Conservation (phyloP, 2,329 filamentous ascomycete genomes). For the Tolypocladium album region DNA sequence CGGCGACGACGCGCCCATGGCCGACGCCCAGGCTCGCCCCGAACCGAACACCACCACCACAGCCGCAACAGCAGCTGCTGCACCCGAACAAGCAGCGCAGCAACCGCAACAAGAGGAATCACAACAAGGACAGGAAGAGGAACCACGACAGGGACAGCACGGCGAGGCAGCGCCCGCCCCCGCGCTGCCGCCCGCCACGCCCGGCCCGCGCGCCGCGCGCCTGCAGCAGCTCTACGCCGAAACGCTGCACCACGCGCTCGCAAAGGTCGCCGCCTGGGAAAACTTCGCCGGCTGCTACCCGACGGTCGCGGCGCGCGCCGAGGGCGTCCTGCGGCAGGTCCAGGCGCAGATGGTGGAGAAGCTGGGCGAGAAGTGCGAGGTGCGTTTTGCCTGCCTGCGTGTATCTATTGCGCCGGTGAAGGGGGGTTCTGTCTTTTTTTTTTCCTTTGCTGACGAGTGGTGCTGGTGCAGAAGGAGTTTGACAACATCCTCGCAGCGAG, state of each 20-base stretch:
- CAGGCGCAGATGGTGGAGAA: conserved; percentile 48
- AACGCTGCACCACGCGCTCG: conserved; percentile 42
- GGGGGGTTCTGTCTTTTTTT: too few relatives aligned
- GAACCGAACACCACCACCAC: not conserved
- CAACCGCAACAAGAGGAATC: not conserved
- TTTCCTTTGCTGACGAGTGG: not conserved
- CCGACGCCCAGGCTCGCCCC: not conserved
- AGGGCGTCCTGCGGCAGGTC: conserved; percentile 39
- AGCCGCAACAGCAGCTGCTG: not conserved
- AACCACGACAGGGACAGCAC: not conserved
- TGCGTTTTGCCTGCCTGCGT: conserved; percentile 9
- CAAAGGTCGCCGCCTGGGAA: conserved; percentile 40
- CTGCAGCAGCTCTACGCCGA: conserved; percentile 43
- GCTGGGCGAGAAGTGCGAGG: conserved; percentile 41
- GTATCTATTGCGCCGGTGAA: too few relatives aligned
- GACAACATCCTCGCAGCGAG: conserved; percentile 39
- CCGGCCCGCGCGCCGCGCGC: conserved; percentile 45
- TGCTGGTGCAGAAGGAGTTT: conserved; percentile 38
- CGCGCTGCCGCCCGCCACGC: conserved; percentile 29
- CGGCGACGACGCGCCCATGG: not conserved
- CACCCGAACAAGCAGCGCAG: not conserved
- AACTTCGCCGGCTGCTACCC: conserved; percentile 53
- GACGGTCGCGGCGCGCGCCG: conserved; percentile 40
- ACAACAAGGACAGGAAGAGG: not conserved
- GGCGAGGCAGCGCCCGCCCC: conserved; percentile 14